A percentile compares a stretch with the other conserved stretches of the same genome.
These are phyloP conservation scores for Talaromyces pinophilus DNA, from an alignment of 2,329 filamentous ascomycete species.

Conservation along the genomic window DNA sequence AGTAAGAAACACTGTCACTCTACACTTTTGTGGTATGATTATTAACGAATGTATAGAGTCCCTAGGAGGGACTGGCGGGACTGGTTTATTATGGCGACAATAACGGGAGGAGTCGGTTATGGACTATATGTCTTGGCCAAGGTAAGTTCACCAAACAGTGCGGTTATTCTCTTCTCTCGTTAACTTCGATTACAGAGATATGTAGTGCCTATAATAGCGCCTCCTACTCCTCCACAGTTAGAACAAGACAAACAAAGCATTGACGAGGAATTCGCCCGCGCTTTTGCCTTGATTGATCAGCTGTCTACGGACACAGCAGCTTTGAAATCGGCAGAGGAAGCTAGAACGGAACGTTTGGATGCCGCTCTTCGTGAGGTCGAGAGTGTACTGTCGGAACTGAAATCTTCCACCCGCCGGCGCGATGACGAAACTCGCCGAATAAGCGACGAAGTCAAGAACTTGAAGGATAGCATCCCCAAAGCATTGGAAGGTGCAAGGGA, in stretches of 20 bases:
- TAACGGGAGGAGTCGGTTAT: conserved; percentile 85
- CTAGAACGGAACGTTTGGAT: conserved; percentile 81
- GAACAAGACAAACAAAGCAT: conserved; percentile 92
- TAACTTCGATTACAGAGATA: conserved; percentile 65
- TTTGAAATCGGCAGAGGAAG: conserved; percentile 82
- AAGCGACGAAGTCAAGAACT: conserved; percentile 77
- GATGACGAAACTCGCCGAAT: conserved; percentile 87
- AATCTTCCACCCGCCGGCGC: conserved; percentile 74
- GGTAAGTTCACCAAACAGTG: conserved; percentile 49
- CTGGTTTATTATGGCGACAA: conserved; percentile 99
- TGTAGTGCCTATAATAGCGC: conserved; percentile 83
- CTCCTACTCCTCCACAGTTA: conserved; percentile 88
- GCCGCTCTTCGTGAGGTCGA: conserved; percentile 80
- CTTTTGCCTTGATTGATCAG: conserved; percentile 89
- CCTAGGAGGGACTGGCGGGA: conserved; percentile 93
- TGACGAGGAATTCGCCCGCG: conserved; percentile 89
- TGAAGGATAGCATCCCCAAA: conserved; percentile 84
- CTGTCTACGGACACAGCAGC: conserved; percentile 84
- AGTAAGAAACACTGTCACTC: conserved; percentile 42
- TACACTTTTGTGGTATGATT: too few species aligned
- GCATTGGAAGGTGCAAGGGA: conserved; percentile 87
- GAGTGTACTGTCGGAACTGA: conserved; percentile 75
- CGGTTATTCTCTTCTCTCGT: not conserved
- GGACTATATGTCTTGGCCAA: conserved; percentile 86
- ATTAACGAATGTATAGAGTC: conserved; percentile 38